Base-by-base conservation (phyloP, 2,329 filamentous ascomycete genomes). In the Cladorrhinum sp. region DNA sequence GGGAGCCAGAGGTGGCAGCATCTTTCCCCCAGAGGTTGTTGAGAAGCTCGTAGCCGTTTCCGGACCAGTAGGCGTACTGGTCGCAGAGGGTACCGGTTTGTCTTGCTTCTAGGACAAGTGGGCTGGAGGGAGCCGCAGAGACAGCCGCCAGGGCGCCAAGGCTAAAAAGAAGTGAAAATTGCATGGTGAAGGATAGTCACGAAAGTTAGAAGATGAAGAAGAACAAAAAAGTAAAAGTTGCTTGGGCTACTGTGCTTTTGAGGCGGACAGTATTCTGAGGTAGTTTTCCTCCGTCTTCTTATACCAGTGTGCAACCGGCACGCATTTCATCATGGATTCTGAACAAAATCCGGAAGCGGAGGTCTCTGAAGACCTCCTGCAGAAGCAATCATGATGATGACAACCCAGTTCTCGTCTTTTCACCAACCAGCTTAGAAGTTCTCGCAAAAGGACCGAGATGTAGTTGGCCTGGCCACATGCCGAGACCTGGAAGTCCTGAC, bases 11-110 rank as follows among this genome's bases (percentile, higher is more conserved):
- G 68, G 73, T 65, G 22, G 71, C 71, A 8, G 59, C 62, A 59
- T 64, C 68, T 57, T 72, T 64, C 58, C 77, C 77, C 78, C 78
- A 80, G 59, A 77, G 74, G 67, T 79, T 76, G 67, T 79, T 79
- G 69, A 77, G 66, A 10, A 72, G 55, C 55, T 72, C 68, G 58
- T 73, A 73, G 2, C 71, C 70, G 60, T 70, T 64, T 57, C 63
- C 64, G 16, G 69, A 67, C 65, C 70, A 69, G 64, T 72, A 73
- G 50, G 55, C 68, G 58, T 69, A 73, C 58, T 69, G 69, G 9
- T 65, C 66, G 62, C 71, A 70, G 25, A 73, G 67, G 18, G 60
- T 59, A 2, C 7, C 5, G 4, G 7, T 13, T 10, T 45, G 41
- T 13, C 41, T 13, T 18, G 16, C 8, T 18, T 45, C 41, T 13